These are phyloP conservation scores for Hypoxylon sp. DNA, from an alignment of 2,329 filamentous ascomycete species.

Conservation along the genomic window DNA sequence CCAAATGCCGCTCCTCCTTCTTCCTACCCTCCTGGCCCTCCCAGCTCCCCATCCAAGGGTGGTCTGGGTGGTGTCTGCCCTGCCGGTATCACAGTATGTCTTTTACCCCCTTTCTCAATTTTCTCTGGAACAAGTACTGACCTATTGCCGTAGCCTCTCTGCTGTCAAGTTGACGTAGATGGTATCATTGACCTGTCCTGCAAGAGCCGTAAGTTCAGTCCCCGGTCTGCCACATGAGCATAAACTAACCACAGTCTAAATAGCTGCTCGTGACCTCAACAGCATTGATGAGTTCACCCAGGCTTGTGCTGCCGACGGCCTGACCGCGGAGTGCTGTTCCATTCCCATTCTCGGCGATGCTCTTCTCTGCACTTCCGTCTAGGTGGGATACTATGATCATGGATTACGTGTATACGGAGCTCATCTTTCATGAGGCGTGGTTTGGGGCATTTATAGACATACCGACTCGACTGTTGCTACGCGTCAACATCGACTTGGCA, in stretches of 20 bases:
- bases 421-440: constrained; percentile 13
- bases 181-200: constrained; percentile 30
- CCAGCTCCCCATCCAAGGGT: background rate
- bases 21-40: background rate
- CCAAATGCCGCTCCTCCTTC: background rate
- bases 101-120: background rate
- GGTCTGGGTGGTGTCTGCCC: constrained; percentile 22
- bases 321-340: constrained; percentile 30
- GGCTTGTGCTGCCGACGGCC: constrained; percentile 14
- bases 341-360: constrained; percentile 17
- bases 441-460: constrained; percentile 23
- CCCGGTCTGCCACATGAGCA: background rate
- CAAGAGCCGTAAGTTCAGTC: constrained; percentile 22
- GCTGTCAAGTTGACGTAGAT: constrained; percentile 30
- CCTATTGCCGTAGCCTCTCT: constrained; percentile 20
- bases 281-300: constrained; percentile 17
- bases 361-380: constrained; percentile 28
- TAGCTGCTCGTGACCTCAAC: constrained; percentile 17
- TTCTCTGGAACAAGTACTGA: too few relatives aligned
- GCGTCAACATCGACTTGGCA: constrained; percentile 2
- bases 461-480: background rate
- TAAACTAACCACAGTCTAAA: constrained; percentile 6
- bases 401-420: constrained; percentile 5
- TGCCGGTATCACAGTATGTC: constrained; percentile 6
- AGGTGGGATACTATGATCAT: constrained; percentile 2